Base-by-base conservation (phyloP, 2,329 filamentous ascomycete species). In the Venturia asperata region DNA sequence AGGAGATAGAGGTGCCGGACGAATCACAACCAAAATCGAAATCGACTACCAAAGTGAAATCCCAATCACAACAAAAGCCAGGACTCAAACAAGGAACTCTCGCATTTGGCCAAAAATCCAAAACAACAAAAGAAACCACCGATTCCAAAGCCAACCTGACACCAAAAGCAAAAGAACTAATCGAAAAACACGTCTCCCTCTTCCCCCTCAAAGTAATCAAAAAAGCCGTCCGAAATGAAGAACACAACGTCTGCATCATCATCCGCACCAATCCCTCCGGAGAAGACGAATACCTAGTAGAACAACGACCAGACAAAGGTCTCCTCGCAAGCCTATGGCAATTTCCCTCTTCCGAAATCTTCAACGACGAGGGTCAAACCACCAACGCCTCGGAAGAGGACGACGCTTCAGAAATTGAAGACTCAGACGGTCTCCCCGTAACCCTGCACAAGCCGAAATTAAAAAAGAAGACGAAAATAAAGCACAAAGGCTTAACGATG, bases 121-220 rank as follows among this genome's bases (percentile, higher is more conserved):
- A 27, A 34, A 11, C 42, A 2, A 24, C n/a, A 37, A 17, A n/a
- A 1, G 34, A 42, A 43, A 9, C 39, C 19, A 61, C 10, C 5
- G 34, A 21, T 3, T 24, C 58, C 11, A 45, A 61, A 27, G 37
- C 13, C n/a, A 17, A 43, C 15, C 37, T 7, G 1, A 27, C n/a
- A 27, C 15, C 21, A 9, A 43, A 61, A 61, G 37, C 27, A 43
- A 27, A n/a, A n/a, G 42, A 42, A 7, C 4, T 45, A 7, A 61
- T 61, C 42, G 60, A 61, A 61, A 61, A 45, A 42, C 39, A 61
- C 27, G 60, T 61, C 34, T 42, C 60, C 10, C 70, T 75, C 15
- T 76, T 74, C 55, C 74, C 74, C 1, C 74, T 74, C 61, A 75
- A 73, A 43, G 67, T 70, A 0, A 68, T 70, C 30, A 76, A 74